Base-by-base conservation (phyloP, 805 yeast species). In the Ogataea salicorniae region DNA sequence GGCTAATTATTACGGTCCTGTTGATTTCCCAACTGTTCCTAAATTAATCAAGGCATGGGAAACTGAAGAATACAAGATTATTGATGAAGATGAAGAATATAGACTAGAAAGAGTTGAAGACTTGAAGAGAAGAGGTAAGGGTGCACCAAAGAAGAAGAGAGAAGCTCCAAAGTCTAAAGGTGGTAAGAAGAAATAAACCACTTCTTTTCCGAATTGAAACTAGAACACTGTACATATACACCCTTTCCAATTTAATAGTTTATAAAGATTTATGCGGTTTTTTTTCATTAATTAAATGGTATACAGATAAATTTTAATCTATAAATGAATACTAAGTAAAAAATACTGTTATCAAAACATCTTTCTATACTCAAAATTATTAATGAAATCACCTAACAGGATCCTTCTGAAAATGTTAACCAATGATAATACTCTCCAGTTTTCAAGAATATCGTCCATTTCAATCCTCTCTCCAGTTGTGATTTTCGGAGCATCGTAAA, bases 121-220 rank as follows among this genome's bases (percentile, higher is more conserved):
- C 42, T 76, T 87, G 67, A 86, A 82, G 74, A 83, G 85, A 77
- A 85, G 94, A 79, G 91, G 88, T 68, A 87, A 87, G 68, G 91
- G 92, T 66, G 89, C 94, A 13, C 95, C 94, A 58, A 79, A 83
- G 73, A 87, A 87, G 74, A 79, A 76, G 69, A 77, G 74, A 58
- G 77, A 73, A 55, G 71, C 69, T 22, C 68, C 68, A 26, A 42
- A 50, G 29, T 48, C 52, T 18, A 46, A 68, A 47, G 69, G 68
- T 48, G 68, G 69, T 60, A 76, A 75, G 69, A 59, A 59, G 51
- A 53, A 35, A 26, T 34, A 11, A 17, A 18, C 8, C 6, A 15
- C 16, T 15, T 6, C 9, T 34, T 34, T n/a, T 34, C 15, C 5
- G 3, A 8, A 15, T 15, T 15, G n/a, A 26, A 20, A 14, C 41